Base-by-base conservation (phyloP, 1,139 yeast genomes). In the Taphrina deformans region DNA sequence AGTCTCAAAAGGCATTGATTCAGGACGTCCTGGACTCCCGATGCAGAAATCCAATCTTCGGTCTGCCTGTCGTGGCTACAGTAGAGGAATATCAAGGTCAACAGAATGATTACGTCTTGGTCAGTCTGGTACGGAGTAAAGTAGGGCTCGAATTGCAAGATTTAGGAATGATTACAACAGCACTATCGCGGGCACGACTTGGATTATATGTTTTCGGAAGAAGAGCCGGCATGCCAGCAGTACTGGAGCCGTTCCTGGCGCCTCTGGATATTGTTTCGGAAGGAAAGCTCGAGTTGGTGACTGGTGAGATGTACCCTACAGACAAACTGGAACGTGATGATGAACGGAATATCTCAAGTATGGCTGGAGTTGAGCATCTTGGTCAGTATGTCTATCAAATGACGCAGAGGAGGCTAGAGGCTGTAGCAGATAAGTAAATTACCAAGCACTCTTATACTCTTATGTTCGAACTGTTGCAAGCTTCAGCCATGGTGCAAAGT, bases 331-430 rank as follows among this genome's bases (percentile, higher is more conserved):
- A 65, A 14, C 66, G 69, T 2, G 65, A 56, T 7, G 66, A 55
- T 3, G 60, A 62, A 7, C 69, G 65, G 29, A 67, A 67, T 44
- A 68, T 66, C 26, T 71, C 72, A 9, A 69, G 69, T 14, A 75
- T 77, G 75, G 75, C 73, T 29, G 74, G 76, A 16, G 71, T 75
- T 14, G 77, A 73, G 53, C 79, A 77, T 69, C 68, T 77, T 55
- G 75, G 75, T n/a, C 74, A 73, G 64, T 77, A 76, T 68, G 79
- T 77, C 23, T 70, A 72, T 26, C 76, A 77, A 65, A 77, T 78
- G 79, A 75, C 76, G 29, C 62, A 67, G 60, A 67, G 68, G 48
- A 69, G 67, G 66, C 52, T 69, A 33, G 70, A 69, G 64, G 68
- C 68, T n/a, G 41, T n/a, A 7, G n/a, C 41, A n/a, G n/a, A n/a